A percentile compares a stretch with the other conserved stretches of the same genome.
These are phyloP conservation scores for Thymus mandschuricus DNA, from an alignment of 257 asterid genomes.

Conservation along the genomic window DNA sequence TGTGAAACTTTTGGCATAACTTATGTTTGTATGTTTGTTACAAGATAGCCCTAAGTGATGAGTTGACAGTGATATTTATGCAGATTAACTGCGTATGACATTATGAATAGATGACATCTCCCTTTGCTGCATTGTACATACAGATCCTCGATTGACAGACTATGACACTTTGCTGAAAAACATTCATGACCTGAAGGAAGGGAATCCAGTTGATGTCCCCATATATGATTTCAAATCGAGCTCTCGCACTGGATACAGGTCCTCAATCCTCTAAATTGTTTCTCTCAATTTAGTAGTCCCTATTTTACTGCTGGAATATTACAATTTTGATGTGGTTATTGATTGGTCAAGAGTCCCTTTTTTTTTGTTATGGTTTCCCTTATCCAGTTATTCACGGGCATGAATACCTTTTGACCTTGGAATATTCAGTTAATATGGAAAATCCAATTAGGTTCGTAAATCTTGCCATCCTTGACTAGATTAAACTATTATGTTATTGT, in stretches of 20 bases:
- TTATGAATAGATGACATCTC: constrained; percentile 25
- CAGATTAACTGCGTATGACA: neutral
- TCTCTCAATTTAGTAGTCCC: constrained; percentile 19
- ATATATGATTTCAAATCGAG: constrained; percentile 97
- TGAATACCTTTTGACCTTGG: neutral
- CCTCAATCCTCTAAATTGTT: constrained; percentile 24
- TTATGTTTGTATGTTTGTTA: neutral
- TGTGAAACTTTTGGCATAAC: neutral
- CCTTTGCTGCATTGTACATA: constrained; percentile 31
- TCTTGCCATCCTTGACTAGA: constrained; percentile 5
- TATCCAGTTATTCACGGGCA: constrained; percentile 6
- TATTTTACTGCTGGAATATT: constrained; percentile 8
- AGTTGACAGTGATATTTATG: constrained; percentile 17
- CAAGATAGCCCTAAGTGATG: neutral
- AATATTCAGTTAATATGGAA: constrained; percentile 12
- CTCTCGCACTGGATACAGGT: constrained; percentile 96
- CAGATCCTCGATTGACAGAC: constrained; percentile 99
- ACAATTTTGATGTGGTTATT: constrained; percentile 3
- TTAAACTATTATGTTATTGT: constrained; percentile 2
- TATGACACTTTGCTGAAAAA: constrained; percentile 86
- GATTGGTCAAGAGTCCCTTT: constrained; percentile 2
- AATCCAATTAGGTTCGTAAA: constrained; percentile 24
- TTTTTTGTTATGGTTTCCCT: neutral
- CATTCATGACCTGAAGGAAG: constrained; percentile 82
- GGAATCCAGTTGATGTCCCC: constrained; percentile 81